Evolutionary conservation across 352 stramenopile species (phyloP).

Genomic region (Phytopythium cucurbitacearum): DNA sequence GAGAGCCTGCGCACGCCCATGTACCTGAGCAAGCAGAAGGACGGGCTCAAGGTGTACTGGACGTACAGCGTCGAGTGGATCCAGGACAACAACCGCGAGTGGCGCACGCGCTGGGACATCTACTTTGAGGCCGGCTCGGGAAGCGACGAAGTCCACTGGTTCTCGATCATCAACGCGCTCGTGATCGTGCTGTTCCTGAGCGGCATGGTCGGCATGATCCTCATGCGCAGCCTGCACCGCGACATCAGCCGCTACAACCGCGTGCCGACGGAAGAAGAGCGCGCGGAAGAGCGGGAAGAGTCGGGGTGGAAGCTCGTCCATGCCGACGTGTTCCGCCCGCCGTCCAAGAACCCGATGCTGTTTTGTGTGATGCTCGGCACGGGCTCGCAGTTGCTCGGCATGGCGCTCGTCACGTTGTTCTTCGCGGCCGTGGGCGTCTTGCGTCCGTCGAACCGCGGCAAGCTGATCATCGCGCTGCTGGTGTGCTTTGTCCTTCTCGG

Average conservation of each 20-base stretch:
- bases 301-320: slow-evolving; percentile 99
- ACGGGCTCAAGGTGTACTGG: slow-evolving; percentile 82
- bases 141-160: slow-evolving; percentile 98
- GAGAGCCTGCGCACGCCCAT: slow-evolving; percentile 60
- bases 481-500: slow-evolving; percentile 98
- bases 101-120: slow-evolving; percentile 98
- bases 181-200: slow-evolving; percentile 99
- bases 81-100: slow-evolving; percentile 92
- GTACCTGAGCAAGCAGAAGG: slow-evolving; percentile 84
- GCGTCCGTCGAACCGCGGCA: slow-evolving; percentile 95
- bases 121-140: slow-evolving; percentile 93
- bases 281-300: slow-evolving; percentile 97
- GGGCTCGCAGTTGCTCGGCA: slow-evolving; percentile 96
- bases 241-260: slow-evolving; percentile 99
- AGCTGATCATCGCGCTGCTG: slow-evolving; percentile 97
- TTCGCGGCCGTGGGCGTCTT: slow-evolving; percentile 97
- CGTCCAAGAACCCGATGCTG: slow-evolving; percentile 93
- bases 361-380: slow-evolving; percentile 97
- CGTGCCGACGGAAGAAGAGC: slow-evolving; percentile 94
- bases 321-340: slow-evolving; percentile 98
- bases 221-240: slow-evolving; percentile 97
- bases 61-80: slow-evolving; percentile 99
- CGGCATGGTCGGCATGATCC: slow-evolving; percentile 99
- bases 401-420: slow-evolving; percentile 95
- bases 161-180: slow-evolving; percentile 99